phyloP scores from a whole-genome alignment of 352 stramenopile genomes.

The Globisporangium parvum region DNA sequence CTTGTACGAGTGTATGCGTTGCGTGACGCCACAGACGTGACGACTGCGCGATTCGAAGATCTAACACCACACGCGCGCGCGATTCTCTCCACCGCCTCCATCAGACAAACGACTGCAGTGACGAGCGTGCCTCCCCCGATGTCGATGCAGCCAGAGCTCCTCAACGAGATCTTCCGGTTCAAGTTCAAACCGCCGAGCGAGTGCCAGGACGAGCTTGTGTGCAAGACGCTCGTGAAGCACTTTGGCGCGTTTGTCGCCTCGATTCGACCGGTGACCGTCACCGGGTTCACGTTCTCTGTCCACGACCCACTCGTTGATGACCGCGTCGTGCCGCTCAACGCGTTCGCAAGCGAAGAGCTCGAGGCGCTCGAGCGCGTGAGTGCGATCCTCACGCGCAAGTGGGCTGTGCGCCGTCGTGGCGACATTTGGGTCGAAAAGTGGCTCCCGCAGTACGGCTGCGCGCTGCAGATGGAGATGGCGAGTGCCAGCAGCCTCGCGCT shows the following conservation, averaged over 20 bases:
- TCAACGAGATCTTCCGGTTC: conserved; percentile 38
- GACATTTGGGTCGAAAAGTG: conserved; percentile 26
- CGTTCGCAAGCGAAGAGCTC: conserved; percentile 24
- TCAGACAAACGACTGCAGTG: no score
- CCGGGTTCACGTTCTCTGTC: conserved; percentile 11
- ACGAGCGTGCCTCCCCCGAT: no score
- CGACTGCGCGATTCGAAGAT: no score
- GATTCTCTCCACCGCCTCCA: no score
- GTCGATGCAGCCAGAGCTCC: conserved; percentile 2
- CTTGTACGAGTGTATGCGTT: no score
- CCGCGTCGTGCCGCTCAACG: conserved; percentile 14
- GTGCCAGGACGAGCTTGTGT: conserved; percentile 20
- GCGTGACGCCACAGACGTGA: no score
- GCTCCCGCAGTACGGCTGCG: conserved; percentile 43
- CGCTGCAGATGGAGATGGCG: conserved; percentile 26
- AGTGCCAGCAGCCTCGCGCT: conserved; percentile 18
- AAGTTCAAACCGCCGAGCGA: conserved; percentile 31
- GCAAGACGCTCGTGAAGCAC: conserved; percentile 12
- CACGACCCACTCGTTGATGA: conserved; percentile 16
- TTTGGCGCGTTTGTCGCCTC: conserved; percentile 18
- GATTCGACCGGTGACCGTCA: conserved; percentile 8
- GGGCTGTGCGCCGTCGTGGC: not conserved
- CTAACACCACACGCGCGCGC: no score
- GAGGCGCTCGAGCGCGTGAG: conserved; percentile 13
- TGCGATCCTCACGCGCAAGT: conserved; percentile 11